These are phyloP conservation scores for Cercophora sp. DNA, from an alignment of 495 filamentous ascomycete species.

Conservation along the genomic window DNA sequence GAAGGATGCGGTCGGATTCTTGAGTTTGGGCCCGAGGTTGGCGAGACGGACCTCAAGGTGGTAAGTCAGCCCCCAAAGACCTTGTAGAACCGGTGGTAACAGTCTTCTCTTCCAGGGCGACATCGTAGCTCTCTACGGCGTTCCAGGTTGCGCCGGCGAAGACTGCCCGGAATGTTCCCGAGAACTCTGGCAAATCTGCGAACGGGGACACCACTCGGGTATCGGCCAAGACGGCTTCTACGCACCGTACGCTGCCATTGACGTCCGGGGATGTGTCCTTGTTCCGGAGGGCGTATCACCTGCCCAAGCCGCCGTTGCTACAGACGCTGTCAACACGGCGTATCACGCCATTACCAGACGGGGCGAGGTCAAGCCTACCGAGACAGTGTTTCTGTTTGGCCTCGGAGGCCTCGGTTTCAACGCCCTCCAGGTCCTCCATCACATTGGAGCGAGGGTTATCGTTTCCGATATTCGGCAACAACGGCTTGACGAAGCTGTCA, in stretches of 20 bases:
- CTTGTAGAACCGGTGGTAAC: neutral
- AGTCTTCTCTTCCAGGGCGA: conserved; percentile 1
- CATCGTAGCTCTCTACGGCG: conserved; percentile 12
- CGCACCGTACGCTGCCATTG: conserved; percentile 11
- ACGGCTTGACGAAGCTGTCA: conserved; percentile 14
- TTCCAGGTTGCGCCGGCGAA: conserved; percentile 7
- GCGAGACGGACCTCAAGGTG: conserved; percentile 9
- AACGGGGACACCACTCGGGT: conserved; percentile 9
- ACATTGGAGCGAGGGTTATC: conserved; percentile 13
- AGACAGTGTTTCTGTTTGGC: conserved; percentile 23
- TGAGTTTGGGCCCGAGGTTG: conserved; percentile 6
- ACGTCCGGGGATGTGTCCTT: conserved; percentile 8
- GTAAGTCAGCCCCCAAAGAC: neutral
- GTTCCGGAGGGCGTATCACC: conserved; percentile 13
- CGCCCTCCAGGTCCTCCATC: conserved; percentile 11
- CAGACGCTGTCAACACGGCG: conserved; percentile 73
- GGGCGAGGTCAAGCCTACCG: conserved; percentile 55
- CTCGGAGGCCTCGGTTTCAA: conserved; percentile 16
- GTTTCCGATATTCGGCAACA: conserved; percentile 12
- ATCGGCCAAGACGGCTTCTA: conserved; percentile 17
- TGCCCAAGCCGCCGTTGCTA: conserved; percentile 57
- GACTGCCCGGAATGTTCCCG: conserved; percentile 17
- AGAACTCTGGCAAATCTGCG: conserved; percentile 13
- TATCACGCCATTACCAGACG: conserved; percentile 65
- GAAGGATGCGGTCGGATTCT: conserved; percentile 16